These are phyloP conservation scores for Silybum marianum DNA, from an alignment of 129 eudicot species.

Conservation along the genomic window DNA sequence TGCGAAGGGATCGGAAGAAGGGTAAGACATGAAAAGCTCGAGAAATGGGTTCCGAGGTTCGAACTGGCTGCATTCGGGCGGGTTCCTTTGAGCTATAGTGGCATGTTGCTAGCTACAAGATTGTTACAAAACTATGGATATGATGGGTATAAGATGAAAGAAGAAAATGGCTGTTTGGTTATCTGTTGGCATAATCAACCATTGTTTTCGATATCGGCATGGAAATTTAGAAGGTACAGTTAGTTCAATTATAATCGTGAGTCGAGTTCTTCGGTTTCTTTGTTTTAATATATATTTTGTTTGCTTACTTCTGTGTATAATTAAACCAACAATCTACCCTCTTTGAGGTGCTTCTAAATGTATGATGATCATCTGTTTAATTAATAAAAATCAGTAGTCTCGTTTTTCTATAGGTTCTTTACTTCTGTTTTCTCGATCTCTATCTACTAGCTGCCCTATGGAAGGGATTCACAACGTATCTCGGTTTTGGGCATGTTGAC, in stretches of 20 bases:
- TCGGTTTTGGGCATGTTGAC: too few relatives aligned
- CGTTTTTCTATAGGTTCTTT: too few relatives aligned
- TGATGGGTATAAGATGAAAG: slow-evolving; percentile 62
- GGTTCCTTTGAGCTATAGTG: slow-evolving; percentile 59
- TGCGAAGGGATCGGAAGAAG: slow-evolving; percentile 78
- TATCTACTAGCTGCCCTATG: too few relatives aligned
- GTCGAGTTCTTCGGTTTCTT: not conserved
- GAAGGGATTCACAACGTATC: too few relatives aligned
- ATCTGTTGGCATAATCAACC: slow-evolving; percentile 87
- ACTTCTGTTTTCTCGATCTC: too few relatives aligned
- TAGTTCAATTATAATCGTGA: slow-evolving; percentile 4
- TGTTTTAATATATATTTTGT: slow-evolving; percentile 26
- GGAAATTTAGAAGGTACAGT: slow-evolving; percentile 66
- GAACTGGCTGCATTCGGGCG: slow-evolving; percentile 69
- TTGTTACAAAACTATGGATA: slow-evolving; percentile 59
- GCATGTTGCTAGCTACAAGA: slow-evolving; percentile 54
- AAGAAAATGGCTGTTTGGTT: slow-evolving; percentile 58
- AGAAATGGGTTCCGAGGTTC: slow-evolving; percentile 71
- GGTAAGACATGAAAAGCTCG: slow-evolving; percentile 81
- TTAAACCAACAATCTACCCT: not conserved
- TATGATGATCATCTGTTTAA: slow-evolving; percentile 33
- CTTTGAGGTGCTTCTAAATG: slow-evolving; percentile 9
- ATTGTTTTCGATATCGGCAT: slow-evolving; percentile 66
- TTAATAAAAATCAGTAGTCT: slow-evolving; percentile 16
- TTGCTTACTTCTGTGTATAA: slow-evolving; percentile 34